Evolutionary conservation across 1,139 yeast species (phyloP), one percentile per base, ranked within the genome.

Genomic region (Suhomyces panamericanus): DNA sequence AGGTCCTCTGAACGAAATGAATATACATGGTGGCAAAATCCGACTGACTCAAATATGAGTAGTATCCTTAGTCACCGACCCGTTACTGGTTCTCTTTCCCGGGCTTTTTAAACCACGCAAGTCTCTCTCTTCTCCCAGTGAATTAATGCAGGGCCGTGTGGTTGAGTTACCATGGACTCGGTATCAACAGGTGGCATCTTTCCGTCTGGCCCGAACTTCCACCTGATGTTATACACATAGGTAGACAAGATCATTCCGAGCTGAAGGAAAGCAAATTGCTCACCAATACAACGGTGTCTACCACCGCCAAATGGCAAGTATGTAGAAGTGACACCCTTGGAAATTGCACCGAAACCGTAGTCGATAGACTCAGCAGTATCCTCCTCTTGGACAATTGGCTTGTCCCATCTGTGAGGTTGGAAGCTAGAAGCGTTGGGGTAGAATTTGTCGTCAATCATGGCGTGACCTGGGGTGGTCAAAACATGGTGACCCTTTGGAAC

Each of bases 261-360:
- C 73, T 93, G 99, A 55, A 86, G 84, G 66, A 85, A 89, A 36
- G 99, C 99, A 73, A 93, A 93, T 64, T 91, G 98, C 70, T 93
- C 99, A 60, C 99, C 99, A 62, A 93, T 90, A 73, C 99, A 93
- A 73, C 99, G 86, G 67, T 93, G 99, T 77, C 99, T 87, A 55
- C 99, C 99, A 67, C 98, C 99, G 57, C 99, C 99, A 62, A 93
- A 93, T 45, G 99, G 99, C 65, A 93, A 80, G 70, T 89, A 95
- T 45, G 99, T 96, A 40, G 96, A 88, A 20, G 87, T 73, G 35
- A 93, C 98, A 69, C 98, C 99, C 71, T 93, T 93, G 42, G 96
- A 83, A 54, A 93, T 88, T 49, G 91, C 88, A 62, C 98, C 98
- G 59, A 91, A 93, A 14, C 98, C 98, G 63, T 90, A 91, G 67